Percentiles rank a stretch among this genome's conserved stretches.
Conservation (phyloP, 441 rosid species). For the Populus hybrid region DNA sequence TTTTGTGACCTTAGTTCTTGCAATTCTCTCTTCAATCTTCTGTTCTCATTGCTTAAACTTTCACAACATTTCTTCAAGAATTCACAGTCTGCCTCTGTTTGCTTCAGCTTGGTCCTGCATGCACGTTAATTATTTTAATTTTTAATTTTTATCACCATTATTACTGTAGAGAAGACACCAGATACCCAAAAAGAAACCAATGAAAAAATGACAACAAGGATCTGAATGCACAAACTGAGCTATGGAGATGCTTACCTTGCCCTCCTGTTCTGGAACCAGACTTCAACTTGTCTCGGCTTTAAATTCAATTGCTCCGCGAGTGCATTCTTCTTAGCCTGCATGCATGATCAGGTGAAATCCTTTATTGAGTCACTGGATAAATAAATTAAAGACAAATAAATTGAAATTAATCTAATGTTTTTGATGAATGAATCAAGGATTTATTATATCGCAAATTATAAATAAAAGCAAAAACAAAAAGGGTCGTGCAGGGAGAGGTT, state of each 20-base stretch:
- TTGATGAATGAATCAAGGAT: background rate
- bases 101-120: conserved; percentile 54
- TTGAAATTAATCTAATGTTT: background rate
- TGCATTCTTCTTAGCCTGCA: conserved; percentile 43
- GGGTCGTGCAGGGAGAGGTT: background rate
- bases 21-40: conserved; percentile 40
- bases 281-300: conserved; percentile 58
- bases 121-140: background rate
- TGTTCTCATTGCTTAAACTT: conserved; percentile 33
- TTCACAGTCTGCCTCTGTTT: conserved; percentile 39
- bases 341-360: background rate
- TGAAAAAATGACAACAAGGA: background rate
- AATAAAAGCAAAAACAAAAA: background rate
- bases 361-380: no score
- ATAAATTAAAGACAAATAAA: background rate
- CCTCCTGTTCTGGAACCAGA: conserved; percentile 65
- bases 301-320: conserved; percentile 41
- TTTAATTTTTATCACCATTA: background rate
- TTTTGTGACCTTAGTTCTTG: conserved; percentile 29
- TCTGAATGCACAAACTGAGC: no score
- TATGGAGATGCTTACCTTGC: conserved; percentile 38
- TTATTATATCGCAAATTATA: background rate
- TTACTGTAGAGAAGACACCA: background rate
- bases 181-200: background rate
- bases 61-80: conserved; percentile 41